A percentile compares a stretch with the other conserved stretches of the same genome.
phyloP scores from a whole-genome alignment of 495 filamentous ascomycete genomes.

The Aspergillus hancockii region DNA sequence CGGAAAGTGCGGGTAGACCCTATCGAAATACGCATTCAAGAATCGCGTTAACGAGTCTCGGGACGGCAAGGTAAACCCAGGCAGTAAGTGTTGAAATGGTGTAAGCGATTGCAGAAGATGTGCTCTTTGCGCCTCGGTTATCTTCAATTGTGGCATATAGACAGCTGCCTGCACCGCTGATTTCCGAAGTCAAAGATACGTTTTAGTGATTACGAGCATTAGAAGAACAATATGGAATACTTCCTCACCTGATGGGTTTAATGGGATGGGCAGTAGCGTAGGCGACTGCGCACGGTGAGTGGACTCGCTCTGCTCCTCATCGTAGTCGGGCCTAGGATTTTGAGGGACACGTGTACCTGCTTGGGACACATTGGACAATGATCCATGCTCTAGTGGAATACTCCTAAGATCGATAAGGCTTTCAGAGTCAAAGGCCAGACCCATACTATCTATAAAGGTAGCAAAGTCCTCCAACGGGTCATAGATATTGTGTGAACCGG shows the following conservation, averaged over 20 bases:
- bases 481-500: neutral
- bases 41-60: slow-evolving; percentile 23
- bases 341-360: neutral
- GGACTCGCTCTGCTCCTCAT: neutral
- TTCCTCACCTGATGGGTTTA: neutral
- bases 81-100: neutral
- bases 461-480: slow-evolving; percentile 21
- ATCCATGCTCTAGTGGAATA: slow-evolving; percentile 7
- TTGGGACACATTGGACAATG: slow-evolving; percentile 3
- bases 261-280: neutral
- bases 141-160: slow-evolving; percentile 15
- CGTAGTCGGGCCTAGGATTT: neutral
- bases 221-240: neutral
- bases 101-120: slow-evolving; percentile 6
- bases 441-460: slow-evolving; percentile 21
- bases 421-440: slow-evolving; percentile 14
- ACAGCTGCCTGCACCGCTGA: neutral
- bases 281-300: neutral
- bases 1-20: slow-evolving; percentile 27
- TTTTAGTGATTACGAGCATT: neutral
- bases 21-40: slow-evolving; percentile 24
- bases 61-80: slow-evolving; percentile 10
- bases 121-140: slow-evolving; percentile 18
- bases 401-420: slow-evolving; percentile 13
- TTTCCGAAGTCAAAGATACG: neutral